Evolutionary conservation across 228 moss, liverwort and hornwort genomes (phyloP).

Genomic region (Sphagnum fallax): DNA sequence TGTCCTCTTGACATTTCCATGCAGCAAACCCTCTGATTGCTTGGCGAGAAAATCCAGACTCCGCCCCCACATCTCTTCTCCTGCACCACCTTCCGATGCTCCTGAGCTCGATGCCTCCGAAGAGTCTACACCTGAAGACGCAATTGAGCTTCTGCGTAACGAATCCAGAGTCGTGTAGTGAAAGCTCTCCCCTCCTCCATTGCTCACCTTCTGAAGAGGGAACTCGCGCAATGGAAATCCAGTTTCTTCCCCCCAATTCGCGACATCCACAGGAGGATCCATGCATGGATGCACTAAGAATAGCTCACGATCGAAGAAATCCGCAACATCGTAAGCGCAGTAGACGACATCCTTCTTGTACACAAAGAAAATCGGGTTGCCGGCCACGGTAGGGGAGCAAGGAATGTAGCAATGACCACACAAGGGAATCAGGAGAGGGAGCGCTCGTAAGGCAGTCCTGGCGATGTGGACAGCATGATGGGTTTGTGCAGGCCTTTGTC

Average conservation of each 20-base stretch:
- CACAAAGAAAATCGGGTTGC: conserved; percentile 83
- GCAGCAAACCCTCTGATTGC: conserved; percentile 35
- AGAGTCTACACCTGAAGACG: conserved; percentile 32
- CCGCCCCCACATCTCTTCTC: conserved; percentile 80
- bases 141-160: conserved; percentile 40
- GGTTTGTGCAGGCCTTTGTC: conserved; percentile 55
- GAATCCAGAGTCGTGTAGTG: conserved; percentile 28
- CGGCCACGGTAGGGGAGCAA: conserved; percentile 67
- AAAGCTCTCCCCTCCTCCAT: conserved; percentile 11
- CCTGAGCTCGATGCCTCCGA: conserved; percentile 52
- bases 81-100: conserved; percentile 19
- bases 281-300: conserved; percentile 54
- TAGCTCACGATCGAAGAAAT: conserved; percentile 74
- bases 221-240: conserved; percentile 7
- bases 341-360: conserved; percentile 63
- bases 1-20: too few species aligned
- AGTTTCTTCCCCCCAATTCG: conserved; percentile 59
- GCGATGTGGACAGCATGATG: conserved; percentile 65
- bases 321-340: conserved; percentile 77
- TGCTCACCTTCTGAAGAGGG: conserved; percentile 10
- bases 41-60: conserved; percentile 72
- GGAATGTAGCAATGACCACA: conserved; percentile 92
- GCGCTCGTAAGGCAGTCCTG: conserved; percentile 47
- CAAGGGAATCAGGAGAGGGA: conserved; percentile 63
- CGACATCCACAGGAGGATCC: conserved; percentile 50